These are phyloP conservation scores for Ophiostoma angusticollis DNA, from an alignment of 2,329 filamentous ascomycete genomes.

Conservation along the genomic window DNA sequence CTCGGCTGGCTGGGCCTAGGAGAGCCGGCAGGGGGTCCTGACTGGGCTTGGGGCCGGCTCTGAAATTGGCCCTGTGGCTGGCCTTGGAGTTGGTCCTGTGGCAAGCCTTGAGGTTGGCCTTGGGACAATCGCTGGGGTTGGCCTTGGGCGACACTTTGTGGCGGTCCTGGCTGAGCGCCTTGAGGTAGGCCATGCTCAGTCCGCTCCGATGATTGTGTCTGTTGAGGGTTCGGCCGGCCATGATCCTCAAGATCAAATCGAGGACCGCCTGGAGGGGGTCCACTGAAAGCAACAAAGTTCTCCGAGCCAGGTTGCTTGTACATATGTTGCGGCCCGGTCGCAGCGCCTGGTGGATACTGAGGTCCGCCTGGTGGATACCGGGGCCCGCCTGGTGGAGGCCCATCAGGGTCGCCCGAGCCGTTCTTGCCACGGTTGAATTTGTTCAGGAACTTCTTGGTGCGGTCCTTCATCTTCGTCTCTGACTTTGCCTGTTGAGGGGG, in stretches of 20 bases:
- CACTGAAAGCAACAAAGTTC: not conserved
- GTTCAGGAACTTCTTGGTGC: constrained; percentile 15
- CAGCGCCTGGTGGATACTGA: constrained; percentile 9
- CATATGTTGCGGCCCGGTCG: not conserved
- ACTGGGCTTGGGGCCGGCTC: not conserved
- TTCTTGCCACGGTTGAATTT: constrained; percentile 7
- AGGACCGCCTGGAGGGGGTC: constrained; percentile 1
- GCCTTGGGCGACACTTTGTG: too few species aligned
- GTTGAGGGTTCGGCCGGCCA: constrained; percentile 9
- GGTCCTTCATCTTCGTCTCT: constrained; percentile 13
- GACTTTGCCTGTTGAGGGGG: too few species aligned
- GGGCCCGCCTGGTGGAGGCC: constrained; percentile 17
- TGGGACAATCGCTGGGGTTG: constrained; percentile 1
- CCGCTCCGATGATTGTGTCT: constrained; percentile 6
- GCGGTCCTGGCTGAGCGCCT: too few species aligned
- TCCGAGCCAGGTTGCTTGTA: constrained; percentile 1
- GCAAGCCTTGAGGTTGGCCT: not conserved
- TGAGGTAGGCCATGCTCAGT: constrained; percentile 12
- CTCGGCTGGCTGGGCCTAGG: not conserved
- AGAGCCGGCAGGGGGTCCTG: not conserved
- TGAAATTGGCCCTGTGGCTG: not conserved
- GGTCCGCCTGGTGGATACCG: constrained; percentile 18
- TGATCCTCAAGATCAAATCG: not conserved
- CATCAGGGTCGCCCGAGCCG: constrained; percentile 9
- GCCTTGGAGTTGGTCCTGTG: not conserved